Evolutionary conservation across 176 grass and related monocot genomes (phyloP).

Genomic region (Oryza longistaminata): DNA sequence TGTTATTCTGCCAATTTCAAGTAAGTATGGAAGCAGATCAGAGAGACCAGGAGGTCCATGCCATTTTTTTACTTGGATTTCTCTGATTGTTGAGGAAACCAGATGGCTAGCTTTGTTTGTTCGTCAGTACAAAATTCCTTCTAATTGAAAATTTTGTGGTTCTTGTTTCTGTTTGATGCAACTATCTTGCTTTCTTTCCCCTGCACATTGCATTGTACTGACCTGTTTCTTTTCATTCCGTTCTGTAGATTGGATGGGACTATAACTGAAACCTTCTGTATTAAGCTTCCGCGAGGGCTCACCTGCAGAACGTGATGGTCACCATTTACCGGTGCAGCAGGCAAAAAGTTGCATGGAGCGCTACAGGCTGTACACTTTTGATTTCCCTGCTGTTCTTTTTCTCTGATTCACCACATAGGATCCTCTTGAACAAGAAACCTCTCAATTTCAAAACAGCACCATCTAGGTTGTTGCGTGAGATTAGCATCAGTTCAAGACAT

Average conservation of each 20-base stretch:
- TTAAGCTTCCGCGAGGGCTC: background rate
- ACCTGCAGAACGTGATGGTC: conserved; percentile 24
- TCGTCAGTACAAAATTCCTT: background rate
- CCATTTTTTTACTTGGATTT: background rate
- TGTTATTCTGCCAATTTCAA: background rate
- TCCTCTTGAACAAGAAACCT: conserved; percentile 7
- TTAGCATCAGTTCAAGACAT: background rate
- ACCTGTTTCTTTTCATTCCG: background rate
- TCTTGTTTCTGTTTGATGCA: background rate
- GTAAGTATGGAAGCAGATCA: background rate
- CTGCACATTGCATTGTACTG: background rate
- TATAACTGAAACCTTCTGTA: conserved; percentile 11
- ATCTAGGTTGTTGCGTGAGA: conserved; percentile 30
- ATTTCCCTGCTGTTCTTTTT: conserved; percentile 7
- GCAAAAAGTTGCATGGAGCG: background rate
- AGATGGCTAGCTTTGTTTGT: background rate
- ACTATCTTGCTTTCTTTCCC: background rate
- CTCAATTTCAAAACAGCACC: background rate
- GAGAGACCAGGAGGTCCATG: background rate
- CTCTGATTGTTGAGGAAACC: background rate
- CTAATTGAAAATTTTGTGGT: background rate
- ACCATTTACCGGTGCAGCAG: conserved; percentile 19
- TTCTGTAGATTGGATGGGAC: background rate
- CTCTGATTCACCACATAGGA: background rate
- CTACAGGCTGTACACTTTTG: conserved; percentile 18